Base-by-base conservation (phyloP, 2,329 filamentous ascomycete genomes). In the Proliferodiscus dingleyae region DNA sequence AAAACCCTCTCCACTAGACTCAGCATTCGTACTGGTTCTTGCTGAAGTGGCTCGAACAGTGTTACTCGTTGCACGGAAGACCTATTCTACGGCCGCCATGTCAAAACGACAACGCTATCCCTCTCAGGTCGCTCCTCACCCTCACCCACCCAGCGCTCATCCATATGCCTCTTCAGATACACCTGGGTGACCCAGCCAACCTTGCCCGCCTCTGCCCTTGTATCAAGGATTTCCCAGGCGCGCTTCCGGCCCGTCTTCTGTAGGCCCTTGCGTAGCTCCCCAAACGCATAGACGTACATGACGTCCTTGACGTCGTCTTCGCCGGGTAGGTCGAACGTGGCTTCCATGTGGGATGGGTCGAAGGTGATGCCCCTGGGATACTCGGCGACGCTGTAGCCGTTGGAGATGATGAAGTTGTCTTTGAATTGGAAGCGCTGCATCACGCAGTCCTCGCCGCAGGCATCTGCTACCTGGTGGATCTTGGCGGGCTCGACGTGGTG, bases 131-230 rank as follows among this genome's bases (percentile, higher is more conserved):
- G 44, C 5, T 48, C 32, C 24, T 59, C 60, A 1, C 41, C 49
- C 8, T 48, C 32, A 3, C 11, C 45, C 9, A 71, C 66, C 76
- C 77, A 81, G 49, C 77, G 67, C 56, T 66, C 66, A 57, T 81
- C 77, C 16, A 72, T 68, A 38, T 68, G 69, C 53, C 71, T 71
- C 41, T 75, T 70, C 6, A 74, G 68, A 52, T 78, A 81, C 2
- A 75, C 66, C 59, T 80, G 77, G 40, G 68, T 69, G 4, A 80
- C 70, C 1, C 68, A 72, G 8, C 73, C 73, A 51, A 77, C 72
- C 11, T 6, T 26, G 24, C 24, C 24, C 0, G 68, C 64, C 33
- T 71, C 70, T 16, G 72, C 57, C 2, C 62, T 66, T 0, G 73
- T 70, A 46, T 78, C 74, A 42, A 77, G 66, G 5, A 80, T 59